These are phyloP conservation scores for Jasminum sambac DNA, from an alignment of 257 asterid species.

Conservation along the genomic window DNA sequence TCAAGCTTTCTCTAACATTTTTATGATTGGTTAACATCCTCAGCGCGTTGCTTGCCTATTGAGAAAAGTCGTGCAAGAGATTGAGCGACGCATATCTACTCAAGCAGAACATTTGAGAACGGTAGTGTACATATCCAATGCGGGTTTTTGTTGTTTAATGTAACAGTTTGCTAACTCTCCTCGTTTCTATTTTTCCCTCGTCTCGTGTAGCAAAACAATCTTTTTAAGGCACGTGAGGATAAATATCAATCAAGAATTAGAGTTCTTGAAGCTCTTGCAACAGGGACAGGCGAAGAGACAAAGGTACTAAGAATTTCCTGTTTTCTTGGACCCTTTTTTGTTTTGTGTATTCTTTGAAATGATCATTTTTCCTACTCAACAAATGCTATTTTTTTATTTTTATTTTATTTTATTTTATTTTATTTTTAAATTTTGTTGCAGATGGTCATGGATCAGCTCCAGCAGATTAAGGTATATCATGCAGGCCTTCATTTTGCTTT, in stretches of 20 bases:
- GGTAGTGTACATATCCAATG: conserved; percentile 34
- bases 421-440: conserved; percentile 39
- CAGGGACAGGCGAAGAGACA: conserved; percentile 74
- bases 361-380: conserved; percentile 17
- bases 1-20: conserved; percentile 15
- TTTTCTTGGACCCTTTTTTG: not conserved
- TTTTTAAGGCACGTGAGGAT: conserved; percentile 87
- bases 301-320: conserved; percentile 42
- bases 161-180: conserved; percentile 1
- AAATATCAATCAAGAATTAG: conserved; percentile 88
- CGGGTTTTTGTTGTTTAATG: not conserved
- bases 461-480: conserved; percentile 56
- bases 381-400: not conserved
- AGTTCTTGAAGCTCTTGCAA: conserved; percentile 93
- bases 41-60: conserved; percentile 87
- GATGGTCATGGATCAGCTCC: conserved; percentile 68
- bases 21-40: conserved; percentile 19
- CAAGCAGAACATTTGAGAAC: conserved; percentile 85
- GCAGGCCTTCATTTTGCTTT: conserved; percentile 9
- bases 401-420: conserved; percentile 10
- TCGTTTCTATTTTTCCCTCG: conserved; percentile 10
- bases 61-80: conserved; percentile 94
- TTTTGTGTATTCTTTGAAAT: conserved; percentile 5
- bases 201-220: conserved; percentile 72
- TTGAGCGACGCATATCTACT: conserved; percentile 84